Evolutionary conservation across 306 rosid species (phyloP), one percentile per base, ranked within the genome.

Genomic region (Adenanthera pavonina): DNA sequence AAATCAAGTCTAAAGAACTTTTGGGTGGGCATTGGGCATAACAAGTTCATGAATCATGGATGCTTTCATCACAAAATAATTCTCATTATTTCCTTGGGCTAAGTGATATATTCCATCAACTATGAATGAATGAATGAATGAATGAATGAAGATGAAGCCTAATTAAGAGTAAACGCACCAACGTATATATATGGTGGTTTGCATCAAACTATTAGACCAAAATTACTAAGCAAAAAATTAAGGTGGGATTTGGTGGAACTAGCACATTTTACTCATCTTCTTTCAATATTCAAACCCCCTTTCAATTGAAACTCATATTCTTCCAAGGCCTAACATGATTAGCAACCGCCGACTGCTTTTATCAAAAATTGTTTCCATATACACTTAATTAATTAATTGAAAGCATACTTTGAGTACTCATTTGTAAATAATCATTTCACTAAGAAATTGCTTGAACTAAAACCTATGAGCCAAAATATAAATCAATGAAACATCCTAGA

Each of bases 241-340:
- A 86, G 84, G 87, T 62, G 89, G 88, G 89, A 90, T 90, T 92
- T 87, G 92, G 90, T 90, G 86, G 85, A 87, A 84, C 86, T 85
- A 89, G 85, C 90, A 76, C 85, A 81, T 84, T 83, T 87, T 56
- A 59, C 40, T 43, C 11, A 89, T 84, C 86, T 84, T 81, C 20
- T 76, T 19, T 61, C 34, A 79, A 76, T 82, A 74, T 62, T 78
- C 83, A 88, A 83, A 81, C 80, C 36, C 46, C 11, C 78, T 62
- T 65, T 53, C 53, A 60, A 64, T 67, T 30, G 70, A 82, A 67
- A 40, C 33, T 68, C 12, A 9, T 4, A 69, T 7, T 69, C 74
- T 1, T 9, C 16, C 7, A 16, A 36, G 66, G 9, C 73, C 49
- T 43, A 38, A 69, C 38, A 19, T 69, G 74, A 68, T 69, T 44